These are phyloP conservation scores for Botrytis byssoidea DNA, from an alignment of 2,329 filamentous ascomycete genomes.

Conservation along the genomic window DNA sequence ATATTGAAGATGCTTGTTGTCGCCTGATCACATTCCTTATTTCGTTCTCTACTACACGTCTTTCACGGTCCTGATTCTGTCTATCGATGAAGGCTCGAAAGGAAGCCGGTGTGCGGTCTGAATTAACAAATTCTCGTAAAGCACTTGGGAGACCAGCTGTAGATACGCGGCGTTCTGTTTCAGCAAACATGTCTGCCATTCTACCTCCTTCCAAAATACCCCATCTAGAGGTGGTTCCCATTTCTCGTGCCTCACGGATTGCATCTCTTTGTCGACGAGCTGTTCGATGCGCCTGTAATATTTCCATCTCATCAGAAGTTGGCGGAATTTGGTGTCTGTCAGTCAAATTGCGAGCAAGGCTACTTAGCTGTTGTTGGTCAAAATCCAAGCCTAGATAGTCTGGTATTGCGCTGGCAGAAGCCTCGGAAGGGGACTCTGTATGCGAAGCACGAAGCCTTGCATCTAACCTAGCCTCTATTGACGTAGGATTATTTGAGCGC, in stretches of 20 bases:
- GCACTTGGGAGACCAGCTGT: constrained; percentile 32
- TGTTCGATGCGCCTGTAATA: constrained; percentile 56
- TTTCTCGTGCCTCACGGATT: constrained; percentile 29
- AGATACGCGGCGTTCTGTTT: constrained; percentile 29
- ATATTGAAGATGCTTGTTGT: constrained; percentile 32
- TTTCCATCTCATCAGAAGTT: constrained; percentile 53
- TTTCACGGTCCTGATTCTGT: constrained; percentile 39
- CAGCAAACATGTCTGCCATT: constrained; percentile 23
- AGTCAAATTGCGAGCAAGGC: constrained; percentile 34
- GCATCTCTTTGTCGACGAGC: constrained; percentile 47
- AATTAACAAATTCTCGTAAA: constrained; percentile 37
- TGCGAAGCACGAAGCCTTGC: constrained; percentile 33
- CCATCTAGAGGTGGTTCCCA: constrained; percentile 27
- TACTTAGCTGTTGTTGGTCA: constrained; percentile 35
- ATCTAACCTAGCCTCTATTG: constrained; percentile 36
- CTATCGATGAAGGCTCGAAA: constrained; percentile 39
- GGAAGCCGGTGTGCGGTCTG: constrained; percentile 35
- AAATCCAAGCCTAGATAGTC: constrained; percentile 35
- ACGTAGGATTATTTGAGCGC: constrained; percentile 24
- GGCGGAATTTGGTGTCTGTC: constrained; percentile 52
- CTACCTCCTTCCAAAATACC: constrained; percentile 26
- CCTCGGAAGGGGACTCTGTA: constrained; percentile 29
- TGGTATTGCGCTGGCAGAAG: constrained; percentile 32
- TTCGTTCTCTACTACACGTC: constrained; percentile 30
- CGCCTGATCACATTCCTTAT: constrained; percentile 24